A percentile compares a stretch with the other conserved stretches of the same genome.
These are phyloP conservation scores for Rhizomucor pusillus DNA, from an alignment of 371 early-diverging fungal species.

Conservation along the genomic window DNA sequence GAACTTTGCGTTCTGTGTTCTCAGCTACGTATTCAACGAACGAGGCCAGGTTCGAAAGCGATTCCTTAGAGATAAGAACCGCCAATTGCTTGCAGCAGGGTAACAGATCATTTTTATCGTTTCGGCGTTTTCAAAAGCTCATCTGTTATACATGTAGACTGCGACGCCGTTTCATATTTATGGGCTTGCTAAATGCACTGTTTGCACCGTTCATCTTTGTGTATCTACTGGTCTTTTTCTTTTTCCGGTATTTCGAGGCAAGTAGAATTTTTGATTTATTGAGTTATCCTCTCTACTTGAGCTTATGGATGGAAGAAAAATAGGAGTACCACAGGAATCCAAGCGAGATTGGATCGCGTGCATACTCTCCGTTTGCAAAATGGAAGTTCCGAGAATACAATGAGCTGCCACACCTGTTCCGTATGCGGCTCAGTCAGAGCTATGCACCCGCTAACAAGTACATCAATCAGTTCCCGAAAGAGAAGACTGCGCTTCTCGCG, in stretches of 20 bases:
- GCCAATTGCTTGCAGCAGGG: constrained; percentile 61
- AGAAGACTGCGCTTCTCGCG: constrained; percentile 73
- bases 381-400: constrained; percentile 97
- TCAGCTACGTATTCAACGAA: constrained; percentile 84
- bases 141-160: too few species aligned
- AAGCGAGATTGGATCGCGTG: constrained; percentile 73
- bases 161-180: constrained; percentile 78
- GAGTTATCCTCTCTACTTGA: too few species aligned
- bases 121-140: neutral
- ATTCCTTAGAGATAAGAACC: constrained; percentile 69
- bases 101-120: too few species aligned
- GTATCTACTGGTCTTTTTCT: constrained; percentile 79
- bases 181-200: constrained; percentile 83
- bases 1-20: constrained; percentile 85
- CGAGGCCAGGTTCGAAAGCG: constrained; percentile 78
- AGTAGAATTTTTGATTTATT: constrained; percentile 1
- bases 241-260: constrained; percentile 95
- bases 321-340: constrained; percentile 91
- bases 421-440: constrained; percentile 70
- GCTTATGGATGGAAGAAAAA: neutral
- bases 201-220: constrained; percentile 87
- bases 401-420: constrained; percentile 91
- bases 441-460: constrained; percentile 78
- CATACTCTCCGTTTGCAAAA: constrained; percentile 82
- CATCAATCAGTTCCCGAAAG: constrained; percentile 87